Evolutionary conservation across 2,329 filamentous ascomycete species (phyloP), one percentile per base, ranked within the genome.

Genomic region (Capronia epimyces): DNA sequence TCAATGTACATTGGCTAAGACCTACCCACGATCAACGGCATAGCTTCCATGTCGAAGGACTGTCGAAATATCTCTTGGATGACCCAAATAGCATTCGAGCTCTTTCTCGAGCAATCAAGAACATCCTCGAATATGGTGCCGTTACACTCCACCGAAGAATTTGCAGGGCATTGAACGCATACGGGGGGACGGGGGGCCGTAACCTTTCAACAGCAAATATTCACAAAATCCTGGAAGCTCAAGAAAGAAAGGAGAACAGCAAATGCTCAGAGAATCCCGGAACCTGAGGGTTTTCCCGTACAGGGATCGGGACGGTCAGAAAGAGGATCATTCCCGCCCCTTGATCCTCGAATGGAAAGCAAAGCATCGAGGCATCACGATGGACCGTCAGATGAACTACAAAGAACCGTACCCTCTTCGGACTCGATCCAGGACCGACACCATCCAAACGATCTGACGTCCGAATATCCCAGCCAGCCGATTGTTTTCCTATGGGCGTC

Each of bases 1-100:
- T 58, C 12, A 47, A 58, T 45, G 46, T 58, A 16, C 53, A 58
- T 31, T 58, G 53, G 55, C 37, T 58, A 15, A 49, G 27, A n/a
- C 37, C 40, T 16, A 37, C 43, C 18, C 49, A 56, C 22, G 56
- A 41, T 24, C 39, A 29, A 18, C 43, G 52, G 40, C 39, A 40
- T 20, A 54, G 46, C 13, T 58, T 56, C 27, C 53, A 58, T 37
- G 43, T 56, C 4, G 25, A 46, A 37, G 40, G 25, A 6, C 22
- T 56, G 3, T 48, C 53, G 32, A 8, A 41, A 20, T 32, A 58
- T 43, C 25, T 51, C 20, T 31, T 58, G 21, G 7, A 20, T 0
- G 50, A 58, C 18, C 13, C 21, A 39, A 44, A 52, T 21, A 42
- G 43, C 29, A 42, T 58, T 25, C 50, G 47, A 55, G 53, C 46